These are phyloP conservation scores for Cladosporium cucumerinum DNA, from an alignment of 2,329 filamentous ascomycete species.

Conservation along the genomic window DNA sequence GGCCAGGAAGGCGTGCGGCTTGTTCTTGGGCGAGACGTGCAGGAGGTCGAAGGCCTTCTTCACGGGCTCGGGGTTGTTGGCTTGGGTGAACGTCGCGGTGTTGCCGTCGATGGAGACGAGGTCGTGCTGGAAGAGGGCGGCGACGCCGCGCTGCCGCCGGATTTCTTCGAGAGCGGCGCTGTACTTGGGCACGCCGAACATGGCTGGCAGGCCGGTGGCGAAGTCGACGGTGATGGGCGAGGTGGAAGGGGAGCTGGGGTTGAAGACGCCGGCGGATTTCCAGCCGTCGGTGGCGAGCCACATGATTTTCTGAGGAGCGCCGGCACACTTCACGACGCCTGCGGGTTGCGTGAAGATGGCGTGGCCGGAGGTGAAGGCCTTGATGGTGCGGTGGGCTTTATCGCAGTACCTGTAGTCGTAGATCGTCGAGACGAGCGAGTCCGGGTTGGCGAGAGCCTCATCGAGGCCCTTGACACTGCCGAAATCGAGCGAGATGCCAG, in stretches of 20 bases:
- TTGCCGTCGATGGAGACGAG: slow-evolving; percentile 38
- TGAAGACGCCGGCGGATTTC: slow-evolving; percentile 37
- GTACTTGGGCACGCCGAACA: slow-evolving; percentile 43
- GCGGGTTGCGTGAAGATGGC: slow-evolving; percentile 40
- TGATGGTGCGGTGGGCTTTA: slow-evolving; percentile 35
- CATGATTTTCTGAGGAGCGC: slow-evolving; percentile 42
- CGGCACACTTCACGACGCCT: slow-evolving; percentile 41
- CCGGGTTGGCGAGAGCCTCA: slow-evolving; percentile 36
- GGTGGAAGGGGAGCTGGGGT: slow-evolving; percentile 23
- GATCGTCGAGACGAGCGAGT: slow-evolving; percentile 37
- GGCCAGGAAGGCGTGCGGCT: slow-evolving; percentile 37
- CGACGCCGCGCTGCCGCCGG: slow-evolving; percentile 36
- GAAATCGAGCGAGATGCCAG: slow-evolving; percentile 31
- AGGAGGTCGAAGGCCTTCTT: slow-evolving; percentile 38
- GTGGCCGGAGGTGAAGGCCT: slow-evolving; percentile 34
- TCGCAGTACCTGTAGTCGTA: slow-evolving; percentile 40
- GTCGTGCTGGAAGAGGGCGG: slow-evolving; percentile 40
- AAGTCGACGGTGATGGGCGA: slow-evolving; percentile 37
- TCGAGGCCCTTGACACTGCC: slow-evolving; percentile 20
- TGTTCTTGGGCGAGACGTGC: slow-evolving; percentile 39
- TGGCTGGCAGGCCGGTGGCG: slow-evolving; percentile 38
- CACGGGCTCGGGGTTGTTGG: slow-evolving; percentile 28
- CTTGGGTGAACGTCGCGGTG: slow-evolving; percentile 34
- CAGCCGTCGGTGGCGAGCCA: slow-evolving; percentile 42
- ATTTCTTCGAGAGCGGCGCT: slow-evolving; percentile 36